Conservation (phyloP, 2,329 filamentous ascomycete genomes). For the Chrysosporium keratinophilum region DNA sequence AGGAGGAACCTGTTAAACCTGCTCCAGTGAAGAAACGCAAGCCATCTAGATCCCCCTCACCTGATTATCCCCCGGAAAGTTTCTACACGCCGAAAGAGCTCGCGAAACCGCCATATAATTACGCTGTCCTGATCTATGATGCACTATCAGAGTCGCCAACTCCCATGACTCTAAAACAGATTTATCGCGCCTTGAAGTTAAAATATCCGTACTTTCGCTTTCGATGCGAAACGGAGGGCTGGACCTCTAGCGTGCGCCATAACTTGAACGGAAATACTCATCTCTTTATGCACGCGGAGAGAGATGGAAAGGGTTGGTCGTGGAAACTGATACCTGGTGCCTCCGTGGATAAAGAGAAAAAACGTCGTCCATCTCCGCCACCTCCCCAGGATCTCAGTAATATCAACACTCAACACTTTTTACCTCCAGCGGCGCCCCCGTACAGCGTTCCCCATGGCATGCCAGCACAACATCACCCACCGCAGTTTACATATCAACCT, state of each 20-base stretch:
- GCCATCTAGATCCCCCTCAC: constrained; percentile 49
- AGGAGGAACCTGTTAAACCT: constrained; percentile 35
- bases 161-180: constrained; percentile 55
- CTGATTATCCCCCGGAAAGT: constrained; percentile 48
- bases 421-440: constrained; percentile 27
- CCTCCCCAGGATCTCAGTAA: constrained; percentile 25
- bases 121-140: constrained; percentile 55
- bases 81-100: constrained; percentile 54
- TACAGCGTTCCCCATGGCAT: constrained; percentile 23
- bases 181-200: constrained; percentile 53
- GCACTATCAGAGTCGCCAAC: constrained; percentile 48
- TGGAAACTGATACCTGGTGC: constrained; percentile 52
- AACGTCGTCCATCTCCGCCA: constrained; percentile 39
- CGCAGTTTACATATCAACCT: constrained; percentile 19
- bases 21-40: constrained; percentile 43
- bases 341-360: constrained; percentile 50
- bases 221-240: constrained; percentile 54
- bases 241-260: constrained; percentile 58
- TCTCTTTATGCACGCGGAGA: constrained; percentile 51
- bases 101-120: constrained; percentile 51
- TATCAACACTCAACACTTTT: constrained; percentile 31
- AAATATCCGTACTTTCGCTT: constrained; percentile 53
- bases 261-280: constrained; percentile 50
- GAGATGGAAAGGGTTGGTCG: constrained; percentile 52
- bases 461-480: constrained; percentile 14